These are phyloP conservation scores for Oryza rufipogon DNA, from an alignment of 176 grass and related monocot species.

Conservation along the genomic window DNA sequence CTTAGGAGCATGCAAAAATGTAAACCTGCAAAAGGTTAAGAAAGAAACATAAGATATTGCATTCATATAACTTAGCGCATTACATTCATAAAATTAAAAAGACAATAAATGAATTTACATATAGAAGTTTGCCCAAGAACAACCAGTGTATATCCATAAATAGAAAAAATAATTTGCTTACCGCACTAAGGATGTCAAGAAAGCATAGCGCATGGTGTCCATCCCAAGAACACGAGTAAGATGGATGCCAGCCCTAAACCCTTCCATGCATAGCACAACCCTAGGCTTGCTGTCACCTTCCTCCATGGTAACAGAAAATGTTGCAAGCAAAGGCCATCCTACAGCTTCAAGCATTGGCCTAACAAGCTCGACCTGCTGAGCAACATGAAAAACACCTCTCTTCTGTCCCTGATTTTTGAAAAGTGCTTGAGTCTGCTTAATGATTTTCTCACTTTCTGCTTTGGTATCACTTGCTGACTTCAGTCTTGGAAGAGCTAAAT, in stretches of 20 bases:
- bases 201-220: constrained; percentile 99
- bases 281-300: constrained; percentile 97
- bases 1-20: constrained; percentile 96
- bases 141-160: constrained; percentile 8
- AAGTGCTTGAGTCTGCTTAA: constrained; percentile 83
- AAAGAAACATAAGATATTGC: constrained; percentile 3
- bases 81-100: constrained; percentile 26
- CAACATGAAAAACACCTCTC: constrained; percentile 87
- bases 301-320: constrained; percentile 99
- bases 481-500: constrained; percentile 90
- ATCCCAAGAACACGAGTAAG: constrained; percentile 97
- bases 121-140: background rate
- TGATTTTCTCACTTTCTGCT: constrained; percentile 88
- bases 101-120: constrained; percentile 20
- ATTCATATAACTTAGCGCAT: constrained; percentile 23
- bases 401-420: constrained; percentile 89
- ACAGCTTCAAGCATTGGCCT: constrained; percentile 99
- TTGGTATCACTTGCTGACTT: constrained; percentile 88
- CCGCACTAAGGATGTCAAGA: constrained; percentile 97
- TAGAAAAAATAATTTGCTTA: constrained; percentile 32
- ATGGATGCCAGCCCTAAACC: constrained; percentile 96
- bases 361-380: constrained; percentile 91
- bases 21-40: constrained; percentile 78
- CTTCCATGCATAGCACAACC: constrained; percentile 98
- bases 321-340: constrained; percentile 96